Evolutionary conservation across 164 flowering plant genomes (phyloP), one percentile per base, ranked within the genome.

Genomic region (Sextonia rubra): DNA sequence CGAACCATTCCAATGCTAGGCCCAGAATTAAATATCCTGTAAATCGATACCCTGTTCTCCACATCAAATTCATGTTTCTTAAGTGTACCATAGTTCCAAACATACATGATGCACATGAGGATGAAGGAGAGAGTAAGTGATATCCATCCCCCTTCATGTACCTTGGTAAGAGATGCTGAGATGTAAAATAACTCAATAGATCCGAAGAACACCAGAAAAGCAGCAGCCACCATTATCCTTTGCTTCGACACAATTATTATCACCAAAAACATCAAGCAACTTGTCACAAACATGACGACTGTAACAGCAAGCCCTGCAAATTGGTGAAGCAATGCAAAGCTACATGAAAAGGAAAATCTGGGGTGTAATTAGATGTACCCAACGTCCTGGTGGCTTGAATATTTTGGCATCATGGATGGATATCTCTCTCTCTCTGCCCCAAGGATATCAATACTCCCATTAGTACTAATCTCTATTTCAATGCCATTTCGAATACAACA

Each of bases 131-230:
- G 75, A n/a, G 77, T 79, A 32, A 91, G 77, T 0, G 93, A 86
- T 27, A 90, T 76, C 92, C 93, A 91, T 4, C 91, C 94, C 0
- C 97, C 97, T 80, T 85, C 81, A 2, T 84, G 83, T 32, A 91
- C 77, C 71, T 88, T 90, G 68, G 47, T 58, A 65, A 85, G 70
- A 49, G 79, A 87, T 15, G 94, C 83, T 4, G 94, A 86, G 60
- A 87, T 73, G 85, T 87, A 90, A 17, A 90, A 76, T 27, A 85
- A 75, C 77, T 91, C 97, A 12, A 91, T 67, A 0, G 85, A 82
- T 24, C 90, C 92, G 69, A 88, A 90, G 70, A 84, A 74, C 26
- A 83, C 18, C 3, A 86, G 30, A 69, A 88, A 91, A 12, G 77
- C 75, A 23, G 82, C 44, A 22, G 86, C 79, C 7, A 18, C 26